Conservation (phyloP, 1,284 basidiomycete species). For the Austropuccinia psidii region DNA sequence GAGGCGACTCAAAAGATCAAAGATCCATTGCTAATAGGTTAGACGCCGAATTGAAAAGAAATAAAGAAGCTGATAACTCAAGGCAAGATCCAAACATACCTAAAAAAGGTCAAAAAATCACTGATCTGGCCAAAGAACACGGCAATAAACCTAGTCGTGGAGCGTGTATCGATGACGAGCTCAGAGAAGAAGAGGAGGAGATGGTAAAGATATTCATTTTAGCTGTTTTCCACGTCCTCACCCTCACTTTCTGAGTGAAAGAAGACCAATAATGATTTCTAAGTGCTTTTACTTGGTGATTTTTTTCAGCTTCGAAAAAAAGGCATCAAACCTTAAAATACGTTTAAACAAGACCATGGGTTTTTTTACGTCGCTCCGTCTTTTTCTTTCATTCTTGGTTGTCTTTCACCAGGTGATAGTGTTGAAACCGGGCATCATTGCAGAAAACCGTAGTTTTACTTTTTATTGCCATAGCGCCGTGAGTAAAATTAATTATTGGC, state of each 20-base stretch:
- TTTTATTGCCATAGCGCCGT: no score
- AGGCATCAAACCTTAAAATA: conserved; percentile 12
- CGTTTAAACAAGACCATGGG: no score
- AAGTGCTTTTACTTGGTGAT: background rate
- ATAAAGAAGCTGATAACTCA: background rate
- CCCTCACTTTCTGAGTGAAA: background rate
- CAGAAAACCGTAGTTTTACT: no score
- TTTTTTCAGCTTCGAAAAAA: conserved; percentile 11
- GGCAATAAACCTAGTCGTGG: conserved; percentile 44
- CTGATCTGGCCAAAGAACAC: conserved; percentile 36
- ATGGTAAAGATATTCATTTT: background rate
- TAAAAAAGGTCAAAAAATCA: conserved; percentile 22
- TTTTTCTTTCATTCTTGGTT: no score
- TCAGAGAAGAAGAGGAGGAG: conserved; percentile 43
- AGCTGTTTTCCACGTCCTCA: background rate
- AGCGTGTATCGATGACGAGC: conserved; percentile 44
- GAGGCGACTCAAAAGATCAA: conserved; percentile 25
- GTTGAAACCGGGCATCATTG: no score
- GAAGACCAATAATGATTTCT: background rate
- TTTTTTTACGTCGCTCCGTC: no score
- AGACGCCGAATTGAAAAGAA: conserved; percentile 25
- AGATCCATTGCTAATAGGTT: conserved; percentile 32
- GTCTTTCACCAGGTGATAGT: no score
- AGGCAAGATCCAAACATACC: conserved; percentile 26
- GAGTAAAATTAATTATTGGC: no score